phyloP scores from a whole-genome alignment of 371 early-diverging fungal genomes.

The Actinomortierella wolfii region DNA sequence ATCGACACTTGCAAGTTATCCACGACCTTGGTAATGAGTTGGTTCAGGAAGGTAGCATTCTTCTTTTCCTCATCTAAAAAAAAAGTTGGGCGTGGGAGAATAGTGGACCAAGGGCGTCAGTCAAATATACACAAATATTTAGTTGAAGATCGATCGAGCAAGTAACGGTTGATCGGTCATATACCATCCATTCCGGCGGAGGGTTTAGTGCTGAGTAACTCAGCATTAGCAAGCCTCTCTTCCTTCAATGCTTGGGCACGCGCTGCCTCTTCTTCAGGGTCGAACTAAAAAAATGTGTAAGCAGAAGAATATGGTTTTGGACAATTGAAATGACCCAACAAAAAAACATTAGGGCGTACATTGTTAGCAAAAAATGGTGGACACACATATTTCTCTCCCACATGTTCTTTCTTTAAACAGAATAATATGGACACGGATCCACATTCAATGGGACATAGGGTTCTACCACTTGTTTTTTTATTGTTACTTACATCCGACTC shows the following conservation, averaged over 20 bases:
- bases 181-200: constrained; percentile 49
- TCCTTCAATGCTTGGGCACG: constrained; percentile 82
- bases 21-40: constrained; percentile 89
- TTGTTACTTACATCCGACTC: constrained; percentile 61
- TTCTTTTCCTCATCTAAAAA: constrained; percentile 62
- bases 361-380: too few relatives aligned
- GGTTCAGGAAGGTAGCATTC: constrained; percentile 79
- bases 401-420: too few relatives aligned
- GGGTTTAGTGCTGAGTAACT: constrained; percentile 58
- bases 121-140: too few relatives aligned
- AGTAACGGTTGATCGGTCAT: too few relatives aligned
- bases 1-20: constrained; percentile 96
- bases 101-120: too few relatives aligned
- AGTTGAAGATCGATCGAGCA: too few relatives aligned
- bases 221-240: constrained; percentile 82
- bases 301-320: neutral
- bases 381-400: too few relatives aligned
- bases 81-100: constrained; percentile 11
- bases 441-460: too few relatives aligned
- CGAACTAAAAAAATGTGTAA: constrained; percentile 49
- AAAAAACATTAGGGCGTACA: neutral
- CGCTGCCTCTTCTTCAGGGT: constrained; percentile 83
- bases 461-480: neutral
- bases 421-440: too few relatives aligned
- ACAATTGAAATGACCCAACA: neutral